Percentiles rank a stretch among this genome's conserved stretches.
These are phyloP conservation scores for Septoria linicola DNA, from an alignment of 2,329 filamentous ascomycete species.

Conservation along the genomic window DNA sequence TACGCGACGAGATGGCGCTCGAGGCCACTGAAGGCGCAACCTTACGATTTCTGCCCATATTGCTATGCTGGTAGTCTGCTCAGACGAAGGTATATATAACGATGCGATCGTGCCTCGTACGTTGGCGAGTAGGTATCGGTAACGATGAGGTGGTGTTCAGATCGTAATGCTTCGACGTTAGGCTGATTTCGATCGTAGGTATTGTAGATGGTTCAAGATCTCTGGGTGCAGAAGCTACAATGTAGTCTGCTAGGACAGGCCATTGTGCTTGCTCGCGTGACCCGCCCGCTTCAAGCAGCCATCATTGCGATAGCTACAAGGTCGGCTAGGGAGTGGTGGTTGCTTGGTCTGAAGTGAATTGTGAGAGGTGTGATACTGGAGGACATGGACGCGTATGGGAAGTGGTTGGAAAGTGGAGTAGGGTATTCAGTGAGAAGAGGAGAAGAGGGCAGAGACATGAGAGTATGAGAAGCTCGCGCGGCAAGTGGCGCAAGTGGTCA, in stretches of 20 bases:
- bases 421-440: background rate
- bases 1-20: constrained; percentile 27
- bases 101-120: background rate
- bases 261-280: constrained; percentile 36
- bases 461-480: constrained; percentile 8
- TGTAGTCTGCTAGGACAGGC: constrained; percentile 17
- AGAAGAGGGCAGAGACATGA: constrained; percentile 4
- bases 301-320: constrained; percentile 36
- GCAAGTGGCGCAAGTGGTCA: background rate
- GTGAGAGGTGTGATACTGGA: constrained; percentile 14
- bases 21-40: constrained; percentile 20
- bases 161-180: no score
- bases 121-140: background rate
- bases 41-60: constrained; percentile 26
- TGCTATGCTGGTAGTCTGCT: constrained; percentile 19
- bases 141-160: constrained; percentile 17
- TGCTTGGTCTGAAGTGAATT: constrained; percentile 23
- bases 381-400: constrained; percentile 8
- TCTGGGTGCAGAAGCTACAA: constrained; percentile 11
- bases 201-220: background rate
- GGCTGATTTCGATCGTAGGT: background rate
- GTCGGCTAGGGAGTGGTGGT: constrained; percentile 30
- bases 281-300: constrained; percentile 41
- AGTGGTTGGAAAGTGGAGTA: background rate
- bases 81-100: background rate